A percentile compares a stretch with the other conserved stretches of the same genome.
Conservation (phyloP, 2,329 filamentous ascomycete genomes). For the Sporothrix dimorphospora region DNA sequence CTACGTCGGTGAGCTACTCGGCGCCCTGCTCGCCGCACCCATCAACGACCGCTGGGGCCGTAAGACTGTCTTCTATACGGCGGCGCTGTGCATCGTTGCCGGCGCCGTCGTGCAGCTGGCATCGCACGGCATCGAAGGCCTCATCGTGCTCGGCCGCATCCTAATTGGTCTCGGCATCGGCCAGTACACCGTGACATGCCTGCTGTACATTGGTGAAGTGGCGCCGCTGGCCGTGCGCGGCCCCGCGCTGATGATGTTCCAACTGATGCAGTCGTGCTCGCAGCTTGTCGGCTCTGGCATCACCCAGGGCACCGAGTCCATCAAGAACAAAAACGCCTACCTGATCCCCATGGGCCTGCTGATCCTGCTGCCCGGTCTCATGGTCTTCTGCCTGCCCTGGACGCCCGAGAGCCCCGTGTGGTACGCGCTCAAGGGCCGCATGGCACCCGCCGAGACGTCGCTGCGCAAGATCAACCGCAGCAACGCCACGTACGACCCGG, state of each 20-base stretch:
- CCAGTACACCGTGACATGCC: conserved; percentile 40
- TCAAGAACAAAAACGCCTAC: conserved; percentile 39
- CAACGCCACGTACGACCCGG: conserved; percentile 37
- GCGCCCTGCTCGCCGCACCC: conserved; percentile 42
- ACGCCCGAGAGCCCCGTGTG: conserved; percentile 44
- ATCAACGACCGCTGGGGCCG: conserved; percentile 45
- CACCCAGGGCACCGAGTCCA: conserved; percentile 33
- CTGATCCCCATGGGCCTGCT: conserved; percentile 47
- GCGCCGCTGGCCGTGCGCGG: conserved; percentile 36
- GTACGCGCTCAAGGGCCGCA: conserved; percentile 42
- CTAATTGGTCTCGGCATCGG: conserved; percentile 37
- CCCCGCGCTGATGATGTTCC: conserved; percentile 40
- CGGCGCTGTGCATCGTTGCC: conserved; percentile 41
- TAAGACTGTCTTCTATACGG: conserved; percentile 40
- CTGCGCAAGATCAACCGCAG: conserved; percentile 42
- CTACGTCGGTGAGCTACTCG: conserved; percentile 46
- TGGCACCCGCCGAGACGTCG: conserved; percentile 39
- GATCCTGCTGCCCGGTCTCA: conserved; percentile 44
- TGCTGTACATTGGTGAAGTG: conserved; percentile 42
- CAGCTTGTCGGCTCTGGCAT: conserved; percentile 38
- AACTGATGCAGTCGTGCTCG: conserved; percentile 38
- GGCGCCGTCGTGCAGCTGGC: conserved; percentile 39
- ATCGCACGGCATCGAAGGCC: conserved; percentile 32
- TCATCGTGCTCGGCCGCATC: conserved; percentile 36
- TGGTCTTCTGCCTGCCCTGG: conserved; percentile 43